phyloP scores from a whole-genome alignment of 2,329 filamentous ascomycete genomes.

The Aureobasidium pullulans region DNA sequence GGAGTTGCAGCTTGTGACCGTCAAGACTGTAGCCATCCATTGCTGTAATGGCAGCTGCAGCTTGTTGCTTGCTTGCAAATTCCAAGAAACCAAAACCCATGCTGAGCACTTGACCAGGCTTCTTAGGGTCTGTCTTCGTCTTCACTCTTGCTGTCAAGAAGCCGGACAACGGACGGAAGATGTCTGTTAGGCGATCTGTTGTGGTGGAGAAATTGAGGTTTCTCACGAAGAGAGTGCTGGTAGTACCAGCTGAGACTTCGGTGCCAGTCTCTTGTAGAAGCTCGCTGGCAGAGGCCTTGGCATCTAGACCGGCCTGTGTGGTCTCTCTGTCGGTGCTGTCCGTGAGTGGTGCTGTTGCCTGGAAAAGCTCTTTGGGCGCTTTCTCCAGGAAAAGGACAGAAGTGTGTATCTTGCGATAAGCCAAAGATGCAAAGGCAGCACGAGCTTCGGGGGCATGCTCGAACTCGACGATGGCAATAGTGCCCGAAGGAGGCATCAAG shows the following conservation, averaged over 20 bases:
- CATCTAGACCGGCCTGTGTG: conserved; percentile 24
- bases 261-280: conserved; percentile 48
- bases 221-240: conserved; percentile 72
- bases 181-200: conserved; percentile 64
- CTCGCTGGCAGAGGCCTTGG: conserved; percentile 62
- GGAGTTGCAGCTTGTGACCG: conserved; percentile 75
- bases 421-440: conserved; percentile 73
- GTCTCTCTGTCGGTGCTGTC: conserved; percentile 22
- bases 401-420: conserved; percentile 85
- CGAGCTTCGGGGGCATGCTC: conserved; percentile 70
- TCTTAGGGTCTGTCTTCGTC: conserved; percentile 89
- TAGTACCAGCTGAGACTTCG: conserved; percentile 51
- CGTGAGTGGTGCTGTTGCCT: conserved; percentile 21
- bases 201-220: conserved; percentile 92
- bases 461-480: conserved; percentile 90
- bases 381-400: conserved; percentile 91
- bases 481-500: conserved; percentile 85
- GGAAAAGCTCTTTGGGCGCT: conserved; percentile 76
- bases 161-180: conserved; percentile 74
- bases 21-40: conserved; percentile 90
- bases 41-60: conserved; percentile 68
- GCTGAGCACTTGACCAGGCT: conserved; percentile 76
- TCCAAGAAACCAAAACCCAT: conserved; percentile 98
- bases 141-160: conserved; percentile 88
- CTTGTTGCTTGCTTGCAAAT: conserved; percentile 70